Evolutionary conservation across 2,329 filamentous ascomycete genomes (phyloP).

Genomic region (Madurella fahalii): DNA sequence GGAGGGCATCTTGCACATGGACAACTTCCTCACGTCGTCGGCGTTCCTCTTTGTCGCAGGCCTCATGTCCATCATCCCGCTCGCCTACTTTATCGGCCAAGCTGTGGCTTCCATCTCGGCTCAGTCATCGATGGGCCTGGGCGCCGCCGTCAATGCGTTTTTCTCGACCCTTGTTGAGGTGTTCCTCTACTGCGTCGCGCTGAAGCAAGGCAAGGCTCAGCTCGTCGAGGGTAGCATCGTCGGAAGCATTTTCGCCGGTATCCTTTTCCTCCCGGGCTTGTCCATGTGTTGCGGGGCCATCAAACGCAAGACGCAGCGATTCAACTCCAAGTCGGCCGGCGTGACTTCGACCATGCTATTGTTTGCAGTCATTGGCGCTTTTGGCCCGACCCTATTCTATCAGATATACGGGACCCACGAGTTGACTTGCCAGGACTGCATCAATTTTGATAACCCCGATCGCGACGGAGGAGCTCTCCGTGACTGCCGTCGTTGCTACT

Average conservation of each 20-base stretch:
- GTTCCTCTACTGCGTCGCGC: conserved; percentile 91
- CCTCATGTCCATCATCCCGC: conserved; percentile 86
- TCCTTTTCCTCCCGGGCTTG: conserved; percentile 87
- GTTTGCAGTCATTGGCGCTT: conserved; percentile 92
- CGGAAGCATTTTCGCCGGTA: conserved; percentile 95
- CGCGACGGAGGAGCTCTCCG: conserved; percentile 41
- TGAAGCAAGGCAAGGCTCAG: conserved; percentile 86
- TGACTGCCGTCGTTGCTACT: conserved; percentile 92
- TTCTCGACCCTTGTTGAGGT: conserved; percentile 98
- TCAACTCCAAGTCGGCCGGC: conserved; percentile 93
- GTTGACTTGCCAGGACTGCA: conserved; percentile 72
- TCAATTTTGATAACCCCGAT: conserved; percentile 42
- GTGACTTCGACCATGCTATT: conserved; percentile 97
- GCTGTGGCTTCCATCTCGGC: conserved; percentile 97
- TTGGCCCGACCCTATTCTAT: conserved; percentile 94
- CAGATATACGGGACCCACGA: conserved; percentile 98
- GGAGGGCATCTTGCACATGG: conserved; percentile 60
- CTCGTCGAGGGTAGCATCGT: conserved; percentile 96
- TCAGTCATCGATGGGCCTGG: conserved; percentile 96
- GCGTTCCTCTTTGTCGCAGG: conserved; percentile 82
- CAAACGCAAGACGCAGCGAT: conserved; percentile 95
- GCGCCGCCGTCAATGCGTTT: conserved; percentile 95
- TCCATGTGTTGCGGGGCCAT: conserved; percentile 99
- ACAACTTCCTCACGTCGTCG: conserved; percentile 72
- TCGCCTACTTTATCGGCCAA: conserved; percentile 98